Evolutionary conservation across 140 eudicot genomes (phyloP), one percentile per base, ranked within the genome.

Genomic region (Ambrosia hybrid): DNA sequence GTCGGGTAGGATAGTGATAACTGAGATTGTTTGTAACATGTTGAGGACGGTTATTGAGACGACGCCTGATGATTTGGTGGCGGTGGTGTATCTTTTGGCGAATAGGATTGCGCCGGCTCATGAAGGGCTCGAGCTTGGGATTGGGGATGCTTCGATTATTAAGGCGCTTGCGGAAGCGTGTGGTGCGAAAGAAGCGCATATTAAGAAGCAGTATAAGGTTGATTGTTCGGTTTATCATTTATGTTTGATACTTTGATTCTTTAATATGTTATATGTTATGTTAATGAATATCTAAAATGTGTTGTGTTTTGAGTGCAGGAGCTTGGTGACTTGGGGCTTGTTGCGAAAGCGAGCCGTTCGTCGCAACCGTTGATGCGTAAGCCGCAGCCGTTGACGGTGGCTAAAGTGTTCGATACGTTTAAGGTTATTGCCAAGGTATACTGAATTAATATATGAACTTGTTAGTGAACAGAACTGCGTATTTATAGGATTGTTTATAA

Each of bases 121-220:
- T 17, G 95, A 87, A 51, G 98, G 98, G 12, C 16, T 89, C 74
- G 96, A 92, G 89, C 95, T 92, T 45, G 96, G 98, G 2, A 73
- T 92, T 73, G 96, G 98, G 43, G 98, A 92, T 73, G 92, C 96
- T 30, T 78, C 91, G 49, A 86, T 92, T 70, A 89, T 85, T 67
- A 92, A 92, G 76, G 98, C 93, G 2, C 88, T 93, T 60, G 97
- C 98, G 0, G 97, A 93, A 81, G 95, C 98, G 41, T 89, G 90
- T 83, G 98, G 96, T 41, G 78, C 88, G 38, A 83, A 81, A 69
- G 96, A 87, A 67, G 66, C 85, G 0, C 87, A 80, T 49, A 84
- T 92, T 51, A 87, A 85, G 80, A 87, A 82, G 51, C 83, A 84
- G 39, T 87, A 89, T 71, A 71, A 85, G 90, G 96, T 83, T 66